A percentile compares a stretch with the other conserved stretches of the same genome.
Conservation (phyloP, 2,329 filamentous ascomycete genomes). For the Sarocladium strictum region DNA sequence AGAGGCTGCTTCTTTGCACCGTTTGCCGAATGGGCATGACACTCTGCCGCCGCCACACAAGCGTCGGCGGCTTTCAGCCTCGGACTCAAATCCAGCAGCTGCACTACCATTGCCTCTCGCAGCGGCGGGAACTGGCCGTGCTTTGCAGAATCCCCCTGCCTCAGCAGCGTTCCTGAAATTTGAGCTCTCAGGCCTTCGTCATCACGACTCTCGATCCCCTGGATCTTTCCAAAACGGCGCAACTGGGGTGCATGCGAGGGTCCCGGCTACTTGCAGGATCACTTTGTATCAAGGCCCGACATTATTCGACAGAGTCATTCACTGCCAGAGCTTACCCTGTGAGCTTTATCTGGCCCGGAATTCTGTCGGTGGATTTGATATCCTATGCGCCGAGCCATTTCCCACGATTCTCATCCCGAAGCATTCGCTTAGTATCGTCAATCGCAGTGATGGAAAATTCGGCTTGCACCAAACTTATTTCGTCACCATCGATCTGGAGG, state of each 20-base stretch:
- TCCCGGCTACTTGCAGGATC: conserved; percentile 28
- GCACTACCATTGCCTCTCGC: neutral
- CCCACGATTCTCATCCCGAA: conserved; percentile 46
- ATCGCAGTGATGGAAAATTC: conserved; percentile 38
- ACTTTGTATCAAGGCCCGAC: conserved; percentile 29
- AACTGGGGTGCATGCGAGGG: neutral
- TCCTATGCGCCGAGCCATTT: conserved; percentile 42
- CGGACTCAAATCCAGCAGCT: neutral
- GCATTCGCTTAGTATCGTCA: conserved; percentile 21
- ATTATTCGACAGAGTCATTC: conserved; percentile 34
- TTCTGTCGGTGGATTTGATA: conserved; percentile 36
- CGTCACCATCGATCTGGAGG: conserved; percentile 46
- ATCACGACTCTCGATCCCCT: neutral
- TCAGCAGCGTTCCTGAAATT: conserved; percentile 9
- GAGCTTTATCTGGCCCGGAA: conserved; percentile 45
- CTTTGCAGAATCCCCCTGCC: neutral
- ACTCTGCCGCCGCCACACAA: neutral
- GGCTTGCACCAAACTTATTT: conserved; percentile 45
- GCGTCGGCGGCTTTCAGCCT: neutral
- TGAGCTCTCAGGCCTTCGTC: conserved; percentile 1
- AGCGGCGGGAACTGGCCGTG: too few species aligned
- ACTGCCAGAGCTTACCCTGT: conserved; percentile 50
- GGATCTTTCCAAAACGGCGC: neutral
- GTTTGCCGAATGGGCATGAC: neutral
- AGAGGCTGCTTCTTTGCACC: neutral